Evolutionary conservation across 129 eudicot genomes (phyloP).

Genomic region (Tagetes patula): DNA sequence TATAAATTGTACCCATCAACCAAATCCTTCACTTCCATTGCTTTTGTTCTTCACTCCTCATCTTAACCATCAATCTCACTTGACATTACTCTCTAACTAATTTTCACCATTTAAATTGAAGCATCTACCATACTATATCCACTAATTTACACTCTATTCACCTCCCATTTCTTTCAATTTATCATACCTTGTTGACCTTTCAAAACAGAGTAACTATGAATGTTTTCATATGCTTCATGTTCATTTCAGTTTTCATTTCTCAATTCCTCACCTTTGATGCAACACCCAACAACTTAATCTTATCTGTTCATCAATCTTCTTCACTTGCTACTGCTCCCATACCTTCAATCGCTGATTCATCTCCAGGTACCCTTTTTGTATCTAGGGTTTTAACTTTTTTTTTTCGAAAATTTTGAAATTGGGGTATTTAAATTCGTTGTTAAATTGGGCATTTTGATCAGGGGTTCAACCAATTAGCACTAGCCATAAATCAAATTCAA

Average conservation of each 20-base stretch:
- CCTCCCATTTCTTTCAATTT: not conserved
- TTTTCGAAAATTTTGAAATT: not conserved
- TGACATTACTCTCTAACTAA: conserved; percentile 17
- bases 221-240: conserved; percentile 19
- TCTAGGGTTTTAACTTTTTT: conserved; percentile 1
- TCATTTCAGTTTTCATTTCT: conserved; percentile 30
- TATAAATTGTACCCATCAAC: not conserved
- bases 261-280: conserved; percentile 40
- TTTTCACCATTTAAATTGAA: conserved; percentile 15
- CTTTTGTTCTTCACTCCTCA: conserved; percentile 1
- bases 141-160: not conserved
- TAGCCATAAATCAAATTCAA: conserved; percentile 26
- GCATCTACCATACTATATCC: conserved; percentile 16
- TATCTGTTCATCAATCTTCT: conserved; percentile 32
- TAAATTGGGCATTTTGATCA: conserved; percentile 26
- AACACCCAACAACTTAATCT: conserved; percentile 27
- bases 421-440: not conserved
- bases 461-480: conserved; percentile 34
- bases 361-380: conserved; percentile 49
- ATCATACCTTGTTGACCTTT: not conserved
- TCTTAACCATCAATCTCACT: not conserved
- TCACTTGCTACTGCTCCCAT: conserved; percentile 38
- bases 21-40: conserved; percentile 25
- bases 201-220: conserved; percentile 28
- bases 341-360: conserved; percentile 37